Base-by-base conservation (phyloP, 177 flowering plant species). In the Vitis hybrid region DNA sequence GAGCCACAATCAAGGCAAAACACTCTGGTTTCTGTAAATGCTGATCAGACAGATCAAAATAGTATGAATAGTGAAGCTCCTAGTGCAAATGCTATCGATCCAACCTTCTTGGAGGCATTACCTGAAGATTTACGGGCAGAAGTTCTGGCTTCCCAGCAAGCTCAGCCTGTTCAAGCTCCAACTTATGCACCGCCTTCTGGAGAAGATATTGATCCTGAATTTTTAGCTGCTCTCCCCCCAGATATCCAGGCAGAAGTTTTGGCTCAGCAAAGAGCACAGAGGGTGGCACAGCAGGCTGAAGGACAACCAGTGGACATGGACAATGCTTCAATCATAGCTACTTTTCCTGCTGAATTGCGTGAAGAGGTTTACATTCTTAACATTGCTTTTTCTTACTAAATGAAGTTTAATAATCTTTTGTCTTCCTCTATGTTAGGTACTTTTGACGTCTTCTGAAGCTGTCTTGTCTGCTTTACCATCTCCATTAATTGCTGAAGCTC, bases 221-320 rank as follows among this genome's bases (percentile, higher is more conserved):
- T 94, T 74, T 80, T 94, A 67, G 98, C 98, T 68, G 98, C 98
- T 35, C 90, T 94, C 56, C 98, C 98, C 65, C 97, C 94, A 3
- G 99, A 94, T 76, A 94, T 94, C 50, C 99, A 90, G 76, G 94
- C 95, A 35, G 99, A 94, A 84, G 97, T 94, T 61, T 82, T 94
- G 70, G 99, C 97, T 46, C 99, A 94, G 75, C 99, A 92, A 77
- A 81, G 91, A 62, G 96, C 91, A 21, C 99, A 93, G 71, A 89
- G 97, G 75, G 74, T 81, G 61, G 82, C 88, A 18, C 97, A 91
- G 72, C 94, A 87, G 78, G 86, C 90, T 58, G 96, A 89, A 80
- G 97, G 98, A 49, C 98, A 90, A 77, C 92, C 98, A 9, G 97
- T 91, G 69, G 97, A 94, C 76, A 94, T 94, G 98, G 98, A 94